Base-by-base conservation (phyloP, 2,329 filamentous ascomycete species). In the Ophiostoma triangulosporum region DNA sequence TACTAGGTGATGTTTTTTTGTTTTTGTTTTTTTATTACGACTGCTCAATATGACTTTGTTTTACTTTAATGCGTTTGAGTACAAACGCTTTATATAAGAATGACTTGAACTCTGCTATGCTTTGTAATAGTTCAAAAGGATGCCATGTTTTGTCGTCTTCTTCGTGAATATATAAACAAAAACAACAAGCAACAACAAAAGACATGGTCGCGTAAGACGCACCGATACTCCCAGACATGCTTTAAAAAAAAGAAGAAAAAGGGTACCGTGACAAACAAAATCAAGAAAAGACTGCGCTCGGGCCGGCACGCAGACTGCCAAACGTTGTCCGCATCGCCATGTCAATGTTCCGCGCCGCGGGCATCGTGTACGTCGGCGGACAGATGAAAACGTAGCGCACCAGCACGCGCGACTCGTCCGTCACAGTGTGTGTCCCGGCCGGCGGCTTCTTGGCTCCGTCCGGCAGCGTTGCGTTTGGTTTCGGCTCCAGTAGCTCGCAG, bases 311-410 rank as follows among this genome's bases (percentile, higher is more conserved):
- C 43, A 61, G 32, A 3, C 45, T 40, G 20, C 48, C 46, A 54
- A 56, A 60, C 3, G 58, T 59, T 33, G 54, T 54, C 48, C 50
- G 51, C 57, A 61, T 54, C 7, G 54, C 59, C 14, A 49, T 56
- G n/a, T 56, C 58, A 29, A 62, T 52, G 24, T 58, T 55, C 32
- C 57, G 56, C 36, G 53, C 52, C n/a, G 50, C 51, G 8, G 61
- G 61, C 51, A 57, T 48, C 17, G 12, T 20, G 48, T 57, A 62
- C 3, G 32, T 50, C n/a, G 26, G 26, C 6, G 60, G 58, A 27
- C 58, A 60, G 26, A 63, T 45, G 22, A 63, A 59, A 3, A 63
- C 56, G 50, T 63, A 63, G n/a, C 61, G 54, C 27, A 62, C 57
- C 8, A 57, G 52, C 20, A 62, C 55, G 26, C 57, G 48, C 33